Percentiles rank a stretch among this genome's conserved stretches.
These are phyloP conservation scores for Narthecium ossifragum DNA, from an alignment of 106 monocot genomes.

Conservation along the genomic window DNA sequence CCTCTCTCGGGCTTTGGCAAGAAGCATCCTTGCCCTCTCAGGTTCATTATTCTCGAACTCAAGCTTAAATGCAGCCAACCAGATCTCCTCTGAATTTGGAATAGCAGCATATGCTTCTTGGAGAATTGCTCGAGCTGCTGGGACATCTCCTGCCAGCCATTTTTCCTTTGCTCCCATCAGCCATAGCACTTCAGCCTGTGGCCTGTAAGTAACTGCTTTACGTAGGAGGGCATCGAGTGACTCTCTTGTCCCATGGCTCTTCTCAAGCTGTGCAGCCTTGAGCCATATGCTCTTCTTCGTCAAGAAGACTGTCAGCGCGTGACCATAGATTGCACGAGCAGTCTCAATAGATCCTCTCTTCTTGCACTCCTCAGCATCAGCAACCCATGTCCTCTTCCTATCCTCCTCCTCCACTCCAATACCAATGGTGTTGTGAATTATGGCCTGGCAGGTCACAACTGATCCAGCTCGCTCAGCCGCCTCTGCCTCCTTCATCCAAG, in stretches of 20 bases:
- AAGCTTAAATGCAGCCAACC: slow-evolving; percentile 98
- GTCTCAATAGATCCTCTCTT: slow-evolving; percentile 96
- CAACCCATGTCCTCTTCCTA: slow-evolving; percentile 95
- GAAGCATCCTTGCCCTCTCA: slow-evolving; percentile 92
- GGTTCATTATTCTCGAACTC: slow-evolving; percentile 97
- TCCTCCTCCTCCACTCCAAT: slow-evolving; percentile 96
- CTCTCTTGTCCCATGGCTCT: slow-evolving; percentile 92
- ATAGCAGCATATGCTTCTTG: slow-evolving; percentile 99
- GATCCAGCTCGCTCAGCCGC: slow-evolving; percentile 90
- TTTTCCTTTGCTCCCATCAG: slow-evolving; percentile 99
- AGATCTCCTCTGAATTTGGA: slow-evolving; percentile 97
- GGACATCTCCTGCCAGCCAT: slow-evolving; percentile 96
- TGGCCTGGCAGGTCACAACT: slow-evolving; percentile 84
- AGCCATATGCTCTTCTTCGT: slow-evolving; percentile 98
- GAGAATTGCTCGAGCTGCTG: slow-evolving; percentile 83
- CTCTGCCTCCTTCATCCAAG: slow-evolving; percentile 96
- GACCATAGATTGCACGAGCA: slow-evolving; percentile 84
- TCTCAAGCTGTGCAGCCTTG: slow-evolving; percentile 97
- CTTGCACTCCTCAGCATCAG: slow-evolving; percentile 98
- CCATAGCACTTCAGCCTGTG: slow-evolving; percentile 96
- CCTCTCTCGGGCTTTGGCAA: slow-evolving; percentile 88
- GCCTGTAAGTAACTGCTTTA: slow-evolving; percentile 82
- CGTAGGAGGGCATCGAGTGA: slow-evolving; percentile 87
- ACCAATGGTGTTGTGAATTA: slow-evolving; percentile 74
- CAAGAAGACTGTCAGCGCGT: slow-evolving; percentile 77